Evolutionary conservation across 495 filamentous ascomycete species (phyloP), one percentile per base, ranked within the genome.

Genomic region (Immersiella caudata): DNA sequence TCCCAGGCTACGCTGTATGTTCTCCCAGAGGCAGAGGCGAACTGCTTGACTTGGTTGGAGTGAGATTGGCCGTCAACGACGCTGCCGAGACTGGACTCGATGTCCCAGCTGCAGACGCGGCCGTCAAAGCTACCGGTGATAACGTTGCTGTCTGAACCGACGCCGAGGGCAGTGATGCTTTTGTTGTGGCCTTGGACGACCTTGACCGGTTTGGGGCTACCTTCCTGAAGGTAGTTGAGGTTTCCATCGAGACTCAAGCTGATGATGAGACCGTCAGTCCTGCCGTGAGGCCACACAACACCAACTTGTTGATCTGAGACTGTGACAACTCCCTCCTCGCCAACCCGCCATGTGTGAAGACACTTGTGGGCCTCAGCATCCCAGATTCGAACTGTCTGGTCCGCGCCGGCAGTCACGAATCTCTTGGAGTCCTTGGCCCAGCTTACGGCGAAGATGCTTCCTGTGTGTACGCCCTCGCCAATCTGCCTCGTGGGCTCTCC

Each of bases 1-100:
- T 99, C 95, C 95, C 95, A 98, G 71, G 88, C 93, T 18, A 94
- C 90, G 78, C 91, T 95, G 79, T 92, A 93, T 29, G 93, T 86
- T 66, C 87, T 81, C 29, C 87, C 84, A 6, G 76, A 70, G 62
- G 82, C 79, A 0, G 89, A 79, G 2, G 90, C 78, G 60, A 99
- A 88, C 25, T 90, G 91, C 9, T 91, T 86, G 63, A 98, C 87
- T 74, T 92, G 94, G 73, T 93, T 93, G 6, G 87, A 87, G 76
- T 97, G 95, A 16, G 82, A 76, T 25, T 92, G 87, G 21, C 95
- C 95, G 51, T 94, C 91, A 57, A 96, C 82, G 27, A 83, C 82
- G 54, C 83, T 82, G 21, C 88, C 91, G 22, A 79, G 73, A 1
- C 96, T 95, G 1, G 87, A 83, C 7, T 81, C 65, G 26, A 91